Conservation (phyloP, 208 protist genomes). For the Crithidia brevicula region DNA sequence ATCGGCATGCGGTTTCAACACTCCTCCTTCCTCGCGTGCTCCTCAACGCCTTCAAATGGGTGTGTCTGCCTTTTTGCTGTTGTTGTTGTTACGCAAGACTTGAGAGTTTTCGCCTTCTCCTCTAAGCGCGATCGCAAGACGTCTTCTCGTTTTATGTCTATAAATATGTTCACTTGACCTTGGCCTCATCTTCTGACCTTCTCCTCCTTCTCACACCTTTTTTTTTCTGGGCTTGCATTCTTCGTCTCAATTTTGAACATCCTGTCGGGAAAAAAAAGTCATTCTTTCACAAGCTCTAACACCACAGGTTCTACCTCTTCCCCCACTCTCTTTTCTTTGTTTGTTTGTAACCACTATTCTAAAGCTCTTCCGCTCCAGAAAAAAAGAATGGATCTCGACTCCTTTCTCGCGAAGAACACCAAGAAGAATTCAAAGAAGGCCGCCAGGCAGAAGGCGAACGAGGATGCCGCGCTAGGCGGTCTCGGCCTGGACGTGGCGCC, state of each 20-base stretch:
- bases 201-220: not conserved
- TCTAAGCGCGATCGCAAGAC: no score
- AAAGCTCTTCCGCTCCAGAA: constrained; percentile 2
- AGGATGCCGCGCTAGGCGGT: constrained; percentile 38
- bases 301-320: not conserved
- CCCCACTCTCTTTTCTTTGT: constrained; percentile 13
- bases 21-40: no score
- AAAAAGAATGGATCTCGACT: constrained; percentile 73
- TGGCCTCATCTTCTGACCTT: not conserved
- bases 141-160: no score
- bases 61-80: no score
- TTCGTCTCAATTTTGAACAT: no score
- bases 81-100: no score
- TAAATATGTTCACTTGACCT: no score
- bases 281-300: not conserved
- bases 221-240: not conserved
- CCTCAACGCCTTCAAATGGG: no score
- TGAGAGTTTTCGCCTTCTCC: no score
- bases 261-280: no score
- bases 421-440: constrained; percentile 67
- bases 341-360: not conserved
- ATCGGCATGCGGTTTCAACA: no score
- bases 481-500: constrained; percentile 47
- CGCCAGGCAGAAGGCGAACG: constrained; percentile 59
- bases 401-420: constrained; percentile 71